These are phyloP conservation scores for Pilatotrama ljubarskyi DNA, from an alignment of 768 basidiomycete species.

Conservation along the genomic window DNA sequence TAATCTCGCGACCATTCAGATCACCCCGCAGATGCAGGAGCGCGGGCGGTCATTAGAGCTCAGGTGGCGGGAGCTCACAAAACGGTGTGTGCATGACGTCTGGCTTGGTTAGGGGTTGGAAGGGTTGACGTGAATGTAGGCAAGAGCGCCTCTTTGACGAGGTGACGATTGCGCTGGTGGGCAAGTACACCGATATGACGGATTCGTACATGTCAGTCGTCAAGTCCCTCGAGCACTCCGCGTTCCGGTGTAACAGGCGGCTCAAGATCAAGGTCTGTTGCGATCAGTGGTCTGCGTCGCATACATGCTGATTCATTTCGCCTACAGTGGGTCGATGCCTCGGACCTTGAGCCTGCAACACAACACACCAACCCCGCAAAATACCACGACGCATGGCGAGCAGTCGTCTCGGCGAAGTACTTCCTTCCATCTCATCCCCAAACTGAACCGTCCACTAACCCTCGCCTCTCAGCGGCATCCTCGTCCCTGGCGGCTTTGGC, in stretches of 20 bases:
- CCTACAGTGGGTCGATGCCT: conserved; percentile 92
- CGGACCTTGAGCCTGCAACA: conserved; percentile 80
- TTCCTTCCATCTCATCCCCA: conserved; percentile 28
- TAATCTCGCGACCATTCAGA: conserved; percentile 59
- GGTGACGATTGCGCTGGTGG: conserved; percentile 88
- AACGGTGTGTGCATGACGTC: conserved; percentile 49
- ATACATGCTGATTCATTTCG: neutral
- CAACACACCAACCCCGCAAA: conserved; percentile 79
- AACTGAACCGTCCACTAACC: neutral
- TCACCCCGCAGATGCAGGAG: conserved; percentile 56
- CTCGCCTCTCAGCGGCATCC: conserved; percentile 71
- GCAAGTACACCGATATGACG: conserved; percentile 95
- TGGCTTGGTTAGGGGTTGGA: neutral
- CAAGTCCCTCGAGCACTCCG: conserved; percentile 96
- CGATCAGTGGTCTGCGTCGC: too few relatives aligned
- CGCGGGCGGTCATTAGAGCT: conserved; percentile 66
- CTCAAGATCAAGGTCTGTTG: conserved; percentile 70
- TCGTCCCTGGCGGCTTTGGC: conserved; percentile 97
- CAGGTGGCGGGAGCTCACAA: conserved; percentile 83
- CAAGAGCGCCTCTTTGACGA: conserved; percentile 91
- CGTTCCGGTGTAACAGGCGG: conserved; percentile 87
- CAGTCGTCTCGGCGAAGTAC: conserved; percentile 86
- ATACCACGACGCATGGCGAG: conserved; percentile 96
- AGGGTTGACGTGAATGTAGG: conserved; percentile 41
- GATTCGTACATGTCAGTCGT: conserved; percentile 99